A percentile compares a stretch with the other conserved stretches of the same genome.
These are phyloP conservation scores for Candida corydali DNA, from an alignment of 805 yeast species.

Conservation along the genomic window DNA sequence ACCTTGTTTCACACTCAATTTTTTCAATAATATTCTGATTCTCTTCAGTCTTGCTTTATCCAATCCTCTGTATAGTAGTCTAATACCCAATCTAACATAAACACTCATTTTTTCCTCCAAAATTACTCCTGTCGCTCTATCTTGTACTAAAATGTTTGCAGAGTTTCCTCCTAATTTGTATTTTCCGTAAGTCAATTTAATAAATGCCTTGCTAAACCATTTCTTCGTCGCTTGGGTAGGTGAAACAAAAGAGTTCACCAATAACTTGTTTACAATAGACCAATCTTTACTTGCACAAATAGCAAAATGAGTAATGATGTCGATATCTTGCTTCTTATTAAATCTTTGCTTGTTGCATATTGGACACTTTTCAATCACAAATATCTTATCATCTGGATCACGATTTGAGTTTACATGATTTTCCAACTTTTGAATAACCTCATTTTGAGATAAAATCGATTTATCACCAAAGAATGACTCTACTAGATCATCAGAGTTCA, in stretches of 20 bases:
- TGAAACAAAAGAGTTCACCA: conserved; percentile 70
- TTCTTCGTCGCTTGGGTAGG: conserved; percentile 78
- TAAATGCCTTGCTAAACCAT: conserved; percentile 82
- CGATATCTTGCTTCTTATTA: conserved; percentile 51
- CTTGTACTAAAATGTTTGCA: conserved; percentile 93
- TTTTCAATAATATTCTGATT: conserved; percentile 56
- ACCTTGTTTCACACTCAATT: conserved; percentile 78
- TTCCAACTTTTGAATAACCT: conserved; percentile 47
- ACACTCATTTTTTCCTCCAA: conserved; percentile 90
- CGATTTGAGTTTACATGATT: conserved; percentile 22
- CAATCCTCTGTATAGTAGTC: conserved; percentile 76
- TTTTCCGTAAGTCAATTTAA: conserved; percentile 84
- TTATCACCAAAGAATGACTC: conserved; percentile 52
- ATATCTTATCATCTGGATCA: conserved; percentile 35
- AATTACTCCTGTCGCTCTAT: conserved; percentile 82
- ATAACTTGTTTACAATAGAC: conserved; percentile 60
- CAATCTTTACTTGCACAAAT: conserved; percentile 78
- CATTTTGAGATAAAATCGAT: conserved; percentile 39
- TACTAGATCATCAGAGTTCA: conserved; percentile 50
- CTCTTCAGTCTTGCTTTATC: conserved; percentile 55
- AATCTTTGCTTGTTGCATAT: conserved; percentile 64
- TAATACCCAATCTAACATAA: conserved; percentile 81
- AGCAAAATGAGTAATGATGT: conserved; percentile 82
- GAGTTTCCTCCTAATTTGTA: conserved; percentile 83
- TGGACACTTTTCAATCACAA: conserved; percentile 73